phyloP scores from a whole-genome alignment of 352 stramenopile species.

The Thalassiosira mediterranea region DNA sequence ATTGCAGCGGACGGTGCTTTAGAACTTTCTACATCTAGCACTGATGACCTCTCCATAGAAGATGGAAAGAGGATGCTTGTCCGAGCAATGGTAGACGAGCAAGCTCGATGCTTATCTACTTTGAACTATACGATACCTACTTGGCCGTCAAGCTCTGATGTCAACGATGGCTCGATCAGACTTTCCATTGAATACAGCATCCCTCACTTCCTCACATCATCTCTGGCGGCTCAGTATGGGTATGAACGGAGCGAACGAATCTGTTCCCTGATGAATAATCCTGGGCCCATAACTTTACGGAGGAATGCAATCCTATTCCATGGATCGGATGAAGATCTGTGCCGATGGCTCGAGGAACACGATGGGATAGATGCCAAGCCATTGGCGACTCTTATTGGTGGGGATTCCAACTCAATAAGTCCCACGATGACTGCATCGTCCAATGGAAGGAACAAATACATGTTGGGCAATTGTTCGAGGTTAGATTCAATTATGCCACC shows the following conservation, averaged over 20 bases:
- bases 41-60: too few relatives aligned
- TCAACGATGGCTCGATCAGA: too few relatives aligned
- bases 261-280: conserved; percentile 35
- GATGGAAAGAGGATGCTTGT: too few relatives aligned
- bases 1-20: too few relatives aligned
- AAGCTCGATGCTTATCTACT: too few relatives aligned
- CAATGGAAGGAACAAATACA: too few relatives aligned
- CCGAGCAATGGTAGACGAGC: too few relatives aligned
- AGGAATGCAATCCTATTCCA: conserved; percentile 47
- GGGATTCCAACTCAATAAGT: too few relatives aligned
- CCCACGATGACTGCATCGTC: too few relatives aligned
- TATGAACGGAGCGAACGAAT: conserved; percentile 39
- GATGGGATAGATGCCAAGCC: conserved; percentile 27
- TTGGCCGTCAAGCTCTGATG: too few relatives aligned
- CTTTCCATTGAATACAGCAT: conserved; percentile 51
- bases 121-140: too few relatives aligned
- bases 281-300: conserved; percentile 59
- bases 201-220: conserved; percentile 42
- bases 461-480: conserved; percentile 13
- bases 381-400: conserved; percentile 2
- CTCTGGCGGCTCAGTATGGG: conserved; percentile 49
- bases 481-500: background rate
- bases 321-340: conserved; percentile 42
- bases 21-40: too few relatives aligned
- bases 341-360: conserved; percentile 37